A percentile compares a stretch with the other conserved stretches of the same genome.
Conservation (phyloP, 192 early-diverging fungal species). For the Rhizophagus prolifer region DNA sequence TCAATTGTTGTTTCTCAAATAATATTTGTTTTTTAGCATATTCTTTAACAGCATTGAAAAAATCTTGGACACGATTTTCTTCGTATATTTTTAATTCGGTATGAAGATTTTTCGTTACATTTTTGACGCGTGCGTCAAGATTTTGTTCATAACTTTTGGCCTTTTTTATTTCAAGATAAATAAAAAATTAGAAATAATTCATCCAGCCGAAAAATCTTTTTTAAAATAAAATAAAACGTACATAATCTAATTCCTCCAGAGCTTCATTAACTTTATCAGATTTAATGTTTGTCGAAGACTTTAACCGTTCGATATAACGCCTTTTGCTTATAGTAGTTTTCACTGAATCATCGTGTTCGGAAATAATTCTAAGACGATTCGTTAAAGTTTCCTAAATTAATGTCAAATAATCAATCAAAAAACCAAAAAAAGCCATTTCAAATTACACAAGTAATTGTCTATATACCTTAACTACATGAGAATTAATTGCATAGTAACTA, state of each 20-base stretch:
- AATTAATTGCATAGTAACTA: constrained; percentile 28
- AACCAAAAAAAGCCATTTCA: neutral
- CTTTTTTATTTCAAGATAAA: constrained; percentile 19
- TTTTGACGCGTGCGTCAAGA: constrained; percentile 43
- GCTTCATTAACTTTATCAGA: constrained; percentile 44
- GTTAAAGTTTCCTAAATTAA: constrained; percentile 31
- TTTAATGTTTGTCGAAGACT: constrained; percentile 46
- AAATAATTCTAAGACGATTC: constrained; percentile 40
- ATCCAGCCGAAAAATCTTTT: neutral
- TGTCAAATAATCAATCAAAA: no score
- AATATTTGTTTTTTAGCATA: constrained; percentile 43
- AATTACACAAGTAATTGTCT: neutral
- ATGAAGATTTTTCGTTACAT: constrained; percentile 35
- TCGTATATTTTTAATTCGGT: constrained; percentile 41
- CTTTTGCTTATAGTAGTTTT: constrained; percentile 43
- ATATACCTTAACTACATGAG: constrained; percentile 21
- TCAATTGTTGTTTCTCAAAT: constrained; percentile 43
- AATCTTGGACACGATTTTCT: constrained; percentile 40
- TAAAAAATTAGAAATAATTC: neutral
- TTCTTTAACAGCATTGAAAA: constrained; percentile 37
- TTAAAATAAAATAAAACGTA: constrained; percentile 10
- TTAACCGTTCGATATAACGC: constrained; percentile 43
- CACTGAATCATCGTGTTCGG: constrained; percentile 41
- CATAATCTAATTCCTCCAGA: constrained; percentile 45
- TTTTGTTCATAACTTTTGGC: constrained; percentile 41